Evolutionary conservation across 1,284 basidiomycete species (phyloP).

Genomic region (Trichosporon coremiiforme): DNA sequence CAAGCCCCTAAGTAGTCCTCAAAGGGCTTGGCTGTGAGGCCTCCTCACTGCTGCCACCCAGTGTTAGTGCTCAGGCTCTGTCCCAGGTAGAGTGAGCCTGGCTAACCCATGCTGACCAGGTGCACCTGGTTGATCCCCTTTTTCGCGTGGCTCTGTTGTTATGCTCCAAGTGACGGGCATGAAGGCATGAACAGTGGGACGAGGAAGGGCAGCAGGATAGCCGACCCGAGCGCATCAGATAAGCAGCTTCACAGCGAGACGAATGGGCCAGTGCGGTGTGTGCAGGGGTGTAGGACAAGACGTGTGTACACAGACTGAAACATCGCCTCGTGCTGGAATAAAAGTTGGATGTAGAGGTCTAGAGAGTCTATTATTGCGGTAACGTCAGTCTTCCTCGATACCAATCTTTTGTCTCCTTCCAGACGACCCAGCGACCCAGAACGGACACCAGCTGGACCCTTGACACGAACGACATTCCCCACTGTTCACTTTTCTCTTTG

Average conservation of each 20-base stretch:
- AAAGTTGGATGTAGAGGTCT: neutral
- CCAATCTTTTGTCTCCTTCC: neutral
- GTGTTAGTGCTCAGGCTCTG: neutral
- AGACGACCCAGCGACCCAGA: neutral
- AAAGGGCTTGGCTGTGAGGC: neutral
- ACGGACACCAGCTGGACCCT: neutral
- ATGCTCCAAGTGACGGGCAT: neutral
- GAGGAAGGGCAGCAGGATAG: neutral
- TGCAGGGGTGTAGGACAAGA: neutral
- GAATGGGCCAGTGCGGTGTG: neutral
- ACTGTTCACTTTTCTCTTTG: neutral
- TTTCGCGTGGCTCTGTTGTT: neutral
- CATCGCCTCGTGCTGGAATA: neutral
- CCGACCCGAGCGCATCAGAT: constrained; percentile 8
- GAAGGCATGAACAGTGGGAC: neutral
- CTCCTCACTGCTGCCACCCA: neutral
- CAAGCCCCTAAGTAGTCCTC: neutral
- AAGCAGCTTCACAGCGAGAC: neutral
- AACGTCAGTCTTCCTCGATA: neutral
- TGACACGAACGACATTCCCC: neutral
- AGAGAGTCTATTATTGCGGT: neutral
- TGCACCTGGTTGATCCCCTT: neutral
- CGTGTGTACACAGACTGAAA: neutral
- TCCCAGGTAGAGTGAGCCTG: neutral
- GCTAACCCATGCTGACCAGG: neutral